Evolutionary conservation across 768 basidiomycete species (phyloP), one percentile per base, ranked within the genome.

Genomic region (Brasilioporus rufonigricans): DNA sequence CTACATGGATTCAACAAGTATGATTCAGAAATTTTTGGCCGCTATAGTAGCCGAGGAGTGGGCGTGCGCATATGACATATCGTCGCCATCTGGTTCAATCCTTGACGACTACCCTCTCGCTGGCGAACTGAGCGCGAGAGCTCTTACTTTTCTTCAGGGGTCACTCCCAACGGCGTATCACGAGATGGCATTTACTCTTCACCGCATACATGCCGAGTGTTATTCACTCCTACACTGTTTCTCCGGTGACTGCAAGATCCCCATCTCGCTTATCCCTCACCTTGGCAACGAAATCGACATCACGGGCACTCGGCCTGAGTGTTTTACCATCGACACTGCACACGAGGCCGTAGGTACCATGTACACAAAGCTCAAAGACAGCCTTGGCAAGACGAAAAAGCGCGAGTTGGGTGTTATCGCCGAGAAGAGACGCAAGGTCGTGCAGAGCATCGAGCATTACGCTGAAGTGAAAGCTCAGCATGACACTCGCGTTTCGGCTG

Each of bases 31-130:
- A 59, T 85, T 93, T 66, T 71, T 98, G 40, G 76, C 87, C n/a
- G 87, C 92, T 18, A 81, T 91, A 46, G 79, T 98, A 54, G 75
- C 93, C 1, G 92, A 96, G 70, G 93, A 98, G 75, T 98, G 95
- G 97, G 91, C 94, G 5, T 73, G 74, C 10, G 77, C 80, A 41
- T 78, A 82, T 58, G 79, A 80, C 21, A 55, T 44, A 21, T 67
- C 66, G 13, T 60, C 72, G 0, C 55, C 72, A 8, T 55, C 73
- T 13, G 55, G 64, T 1, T 72, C 80, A 39, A 76, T 90, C 44
- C 76, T 83, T 21, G 80, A 87, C 46, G 66, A 64, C 31, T 85
- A 84, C 13, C 67, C 77, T 16, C 76, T 91, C 50, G 89, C 86
- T 2, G 75, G 79, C 57, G 82, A 87, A 18, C 76, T 98, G 47